Evolutionary conservation across 192 early-diverging fungal species (phyloP), one percentile per base, ranked within the genome.

Genomic region (Coemansia asiatica): DNA sequence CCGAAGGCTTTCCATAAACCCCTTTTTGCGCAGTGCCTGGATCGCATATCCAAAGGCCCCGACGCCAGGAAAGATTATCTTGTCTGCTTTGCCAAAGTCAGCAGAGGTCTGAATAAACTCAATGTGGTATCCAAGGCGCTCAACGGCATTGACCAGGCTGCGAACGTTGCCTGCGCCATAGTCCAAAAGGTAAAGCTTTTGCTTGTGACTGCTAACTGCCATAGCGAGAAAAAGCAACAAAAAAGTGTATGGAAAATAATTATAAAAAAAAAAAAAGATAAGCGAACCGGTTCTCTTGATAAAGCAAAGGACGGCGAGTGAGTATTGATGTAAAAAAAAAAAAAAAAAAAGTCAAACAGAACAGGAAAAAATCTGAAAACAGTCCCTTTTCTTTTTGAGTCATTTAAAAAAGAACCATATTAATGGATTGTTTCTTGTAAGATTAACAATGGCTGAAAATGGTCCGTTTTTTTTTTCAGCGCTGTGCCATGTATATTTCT

Each of bases 81-180:
- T 96, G 55, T 98, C 92, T 23, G 98, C 98, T 60, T 90, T 90
- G 40, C 74, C 83, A 76, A 99, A 90, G 75, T 99, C 98, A 8
- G 79, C 83, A 27, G 88, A 81, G 6, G 85, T 79, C 29, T 88
- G 81, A 44, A 98, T 91, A 60, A 76, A 84, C 50, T 88, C 83
- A 57, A 99, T 90, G 21, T 88, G 85, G 75, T 91, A 90, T 22
- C 96, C 98, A n/a, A 97, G 85, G 66, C 87, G 79, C 61, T 90
- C 84, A 53, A 99, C 91, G 0, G 96, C 96, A 63, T 99, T 99
- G 57, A 95, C 85, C 58, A 99, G 83, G 60, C 92, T 95, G 56
- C 95, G 93, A 51, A 99, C 95, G 77, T 99, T 99, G 27, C 98
- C 98, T n/a, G 98, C 97, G 23, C 98, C 98, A 83, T 99, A 99